Evolutionary conservation across 2,329 filamentous ascomycete genomes (phyloP), one percentile per base, ranked within the genome.

Genomic region (Xylaria sp.): DNA sequence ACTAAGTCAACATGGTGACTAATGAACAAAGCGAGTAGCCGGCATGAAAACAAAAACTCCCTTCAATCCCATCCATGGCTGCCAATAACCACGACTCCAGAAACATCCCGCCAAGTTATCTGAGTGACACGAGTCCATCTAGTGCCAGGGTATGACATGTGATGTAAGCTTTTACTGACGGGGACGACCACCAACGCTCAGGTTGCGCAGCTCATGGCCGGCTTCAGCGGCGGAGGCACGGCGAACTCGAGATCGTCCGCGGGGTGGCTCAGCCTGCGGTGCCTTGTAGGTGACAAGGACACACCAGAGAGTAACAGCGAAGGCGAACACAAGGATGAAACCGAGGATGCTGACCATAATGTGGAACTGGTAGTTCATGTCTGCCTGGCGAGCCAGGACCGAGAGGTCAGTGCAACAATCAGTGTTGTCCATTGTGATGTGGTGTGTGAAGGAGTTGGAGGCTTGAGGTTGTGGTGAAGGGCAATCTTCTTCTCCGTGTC

Each of bases 261-360:
- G 5, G 11, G 46, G 46, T 28, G 46, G 46, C 23, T 36, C 46
- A 1, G 2, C 13, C 26, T 33, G 26, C 5, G 42, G 42, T 6
- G 13, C 2, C 42, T 44, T 20, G n/a, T 44, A 44, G 51, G 70
- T 68, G 23, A 70, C 49, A 17, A 63, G 67, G 58, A 70, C n/a
- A 64, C 73, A 68, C 60, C 74, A 69, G 4, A 48, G n/a, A 15
- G 54, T 40, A 6, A 64, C 13, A 4, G 64, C 1, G 10, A 68
- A 3, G 63, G 70, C 69, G 53, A 59, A 63, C 11, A 66, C 13
- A 42, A 61, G 36, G 60, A 73, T 61, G 6, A 67, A 13, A 10
- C 56, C 65, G 6, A 71, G 38, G 44, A 73, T 54, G 36, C 60
- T 51, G 3, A 28, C 17, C 4, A 70, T 17, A 17, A 71, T 56